Percentiles rank a stretch among this genome's conserved stretches.
Conservation (phyloP, 2,329 filamentous ascomycete species). For the Thelonectria olida region DNA sequence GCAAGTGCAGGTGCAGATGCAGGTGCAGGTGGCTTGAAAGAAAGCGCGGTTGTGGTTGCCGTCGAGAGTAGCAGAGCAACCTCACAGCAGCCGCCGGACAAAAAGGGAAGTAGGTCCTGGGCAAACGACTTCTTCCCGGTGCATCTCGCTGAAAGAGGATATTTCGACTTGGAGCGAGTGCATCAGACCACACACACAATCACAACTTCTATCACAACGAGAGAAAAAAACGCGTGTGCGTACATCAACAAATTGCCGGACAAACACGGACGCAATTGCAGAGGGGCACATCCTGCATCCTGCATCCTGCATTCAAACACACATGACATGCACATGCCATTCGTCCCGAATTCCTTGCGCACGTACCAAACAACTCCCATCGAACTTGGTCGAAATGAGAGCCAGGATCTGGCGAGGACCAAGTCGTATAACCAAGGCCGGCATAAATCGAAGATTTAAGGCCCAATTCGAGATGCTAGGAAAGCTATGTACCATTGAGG, state of each 20-base stretch:
- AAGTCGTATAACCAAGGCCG: neutral
- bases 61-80: slow-evolving; percentile 1
- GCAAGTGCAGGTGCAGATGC: too few species aligned
- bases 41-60: neutral
- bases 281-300: slow-evolving; percentile 12
- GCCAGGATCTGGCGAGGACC: neutral
- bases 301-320: slow-evolving; percentile 1
- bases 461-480: slow-evolving; percentile 12
- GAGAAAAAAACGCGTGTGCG: slow-evolving; percentile 9
- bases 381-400: neutral
- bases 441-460: neutral
- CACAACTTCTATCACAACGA: neutral
- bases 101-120: slow-evolving; percentile 40
- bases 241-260: slow-evolving; percentile 16
- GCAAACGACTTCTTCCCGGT: slow-evolving; percentile 34
- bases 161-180: neutral
- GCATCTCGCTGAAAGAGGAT: slow-evolving; percentile 40
- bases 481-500: neutral
- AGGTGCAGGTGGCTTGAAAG: slow-evolving; percentile 7
- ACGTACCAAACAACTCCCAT: slow-evolving; percentile 2
- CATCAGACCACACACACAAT: slow-evolving; percentile 36
- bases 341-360: neutral
- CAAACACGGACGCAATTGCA: slow-evolving; percentile 26
- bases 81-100: slow-evolving; percentile 28
- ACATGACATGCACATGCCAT: slow-evolving; percentile 9